phyloP scores from a whole-genome alignment of 192 early-diverging fungal species.

The Coemansia sp. region DNA sequence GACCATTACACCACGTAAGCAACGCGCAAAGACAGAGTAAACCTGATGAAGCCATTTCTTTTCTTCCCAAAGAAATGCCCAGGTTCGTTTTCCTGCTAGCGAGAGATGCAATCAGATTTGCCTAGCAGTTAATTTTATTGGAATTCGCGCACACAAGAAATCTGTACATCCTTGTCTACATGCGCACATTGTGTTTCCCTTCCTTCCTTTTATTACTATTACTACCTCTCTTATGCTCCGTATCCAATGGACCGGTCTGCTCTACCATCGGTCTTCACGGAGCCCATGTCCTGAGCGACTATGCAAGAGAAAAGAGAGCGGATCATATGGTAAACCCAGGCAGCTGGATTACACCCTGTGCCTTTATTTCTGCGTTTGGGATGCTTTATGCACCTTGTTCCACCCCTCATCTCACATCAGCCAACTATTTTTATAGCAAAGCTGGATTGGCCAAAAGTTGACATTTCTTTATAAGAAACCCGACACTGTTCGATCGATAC shows the following conservation, averaged over 20 bases:
- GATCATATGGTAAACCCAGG: too few relatives aligned
- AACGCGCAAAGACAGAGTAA: slow-evolving; percentile 45
- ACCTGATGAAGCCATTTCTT: background rate
- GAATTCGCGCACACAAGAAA: background rate
- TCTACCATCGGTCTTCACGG: too few relatives aligned
- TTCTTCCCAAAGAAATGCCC: background rate
- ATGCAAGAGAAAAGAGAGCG: too few relatives aligned
- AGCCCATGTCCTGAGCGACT: background rate
- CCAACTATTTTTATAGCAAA: too few relatives aligned
- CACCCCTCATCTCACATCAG: too few relatives aligned
- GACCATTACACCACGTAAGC: slow-evolving; percentile 62
- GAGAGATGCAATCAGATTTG: background rate
- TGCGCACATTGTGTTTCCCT: background rate
- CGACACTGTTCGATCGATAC: background rate
- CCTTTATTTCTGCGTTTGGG: background rate
- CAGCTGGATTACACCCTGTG: too few relatives aligned
- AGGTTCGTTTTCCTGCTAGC: too few relatives aligned
- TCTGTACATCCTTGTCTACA: background rate
- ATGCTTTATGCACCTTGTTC: too few relatives aligned
- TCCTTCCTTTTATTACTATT: background rate
- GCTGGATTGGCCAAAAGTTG: too few relatives aligned
- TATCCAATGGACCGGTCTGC: too few relatives aligned
- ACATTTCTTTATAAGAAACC: too few relatives aligned
- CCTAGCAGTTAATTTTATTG: background rate
- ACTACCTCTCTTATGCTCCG: too few relatives aligned